Evolutionary conservation across 176 grass and related monocot species (phyloP).

Genomic region (Cenchrus americanus): DNA sequence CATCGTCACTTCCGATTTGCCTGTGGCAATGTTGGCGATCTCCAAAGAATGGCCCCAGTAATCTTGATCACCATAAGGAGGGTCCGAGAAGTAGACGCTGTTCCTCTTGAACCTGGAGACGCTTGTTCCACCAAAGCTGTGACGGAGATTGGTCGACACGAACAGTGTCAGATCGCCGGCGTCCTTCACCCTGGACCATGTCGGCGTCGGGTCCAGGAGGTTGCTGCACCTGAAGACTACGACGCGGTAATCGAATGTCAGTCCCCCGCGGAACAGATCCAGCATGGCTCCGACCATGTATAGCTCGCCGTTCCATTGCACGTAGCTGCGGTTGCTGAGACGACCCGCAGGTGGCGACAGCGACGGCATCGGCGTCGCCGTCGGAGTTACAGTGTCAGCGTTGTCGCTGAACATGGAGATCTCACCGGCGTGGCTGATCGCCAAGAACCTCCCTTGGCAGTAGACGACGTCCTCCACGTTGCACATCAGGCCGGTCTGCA

Average conservation of each 20-base stretch:
- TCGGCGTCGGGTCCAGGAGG: background rate
- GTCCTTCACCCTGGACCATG: constrained; percentile 27
- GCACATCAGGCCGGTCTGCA: constrained; percentile 6
- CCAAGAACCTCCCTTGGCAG: constrained; percentile 12
- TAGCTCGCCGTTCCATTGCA: constrained; percentile 22
- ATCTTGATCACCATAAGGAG: background rate
- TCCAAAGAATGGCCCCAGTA: background rate
- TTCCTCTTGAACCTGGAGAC: constrained; percentile 13
- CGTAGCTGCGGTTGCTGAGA: constrained; percentile 24
- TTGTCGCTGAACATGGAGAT: constrained; percentile 14
- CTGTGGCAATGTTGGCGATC: constrained; percentile 10
- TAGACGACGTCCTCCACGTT: background rate
- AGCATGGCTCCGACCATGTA: constrained; percentile 2
- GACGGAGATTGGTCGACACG: background rate
- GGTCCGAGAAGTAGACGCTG: background rate
- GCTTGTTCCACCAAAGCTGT: background rate
- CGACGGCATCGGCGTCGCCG: background rate
- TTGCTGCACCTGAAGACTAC: background rate
- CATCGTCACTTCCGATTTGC: background rate
- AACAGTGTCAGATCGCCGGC: background rate
- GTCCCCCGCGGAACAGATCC: background rate
- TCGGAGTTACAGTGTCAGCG: background rate
- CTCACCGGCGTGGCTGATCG: background rate
- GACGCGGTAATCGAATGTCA: background rate
- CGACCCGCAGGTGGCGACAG: background rate